phyloP scores from a whole-genome alignment of 192 early-diverging fungal species.

The Coemansia nantahalensis region DNA sequence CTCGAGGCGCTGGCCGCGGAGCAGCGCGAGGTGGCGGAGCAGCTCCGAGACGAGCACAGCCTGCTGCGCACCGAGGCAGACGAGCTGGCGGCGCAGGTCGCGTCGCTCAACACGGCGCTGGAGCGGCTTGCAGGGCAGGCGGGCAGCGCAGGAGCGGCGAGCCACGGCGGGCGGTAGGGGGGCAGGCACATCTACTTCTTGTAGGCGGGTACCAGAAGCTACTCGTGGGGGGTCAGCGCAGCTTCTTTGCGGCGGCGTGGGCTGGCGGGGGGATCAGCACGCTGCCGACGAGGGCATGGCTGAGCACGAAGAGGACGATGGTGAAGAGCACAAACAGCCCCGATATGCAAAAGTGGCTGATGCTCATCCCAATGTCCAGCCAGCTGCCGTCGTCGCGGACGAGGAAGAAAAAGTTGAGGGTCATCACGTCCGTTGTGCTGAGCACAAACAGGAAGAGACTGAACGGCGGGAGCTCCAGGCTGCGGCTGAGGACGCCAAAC shows the following conservation, averaged over 20 bases:
- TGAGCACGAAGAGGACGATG: constrained; percentile 79
- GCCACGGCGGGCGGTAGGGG: no score
- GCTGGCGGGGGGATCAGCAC: constrained; percentile 39
- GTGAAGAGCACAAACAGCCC: constrained; percentile 91
- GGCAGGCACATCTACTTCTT: no score
- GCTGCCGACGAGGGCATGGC: constrained; percentile 58
- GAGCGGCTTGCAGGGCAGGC: no score
- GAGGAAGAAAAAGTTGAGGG: constrained; percentile 95
- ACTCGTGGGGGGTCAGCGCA: constrained; percentile 19
- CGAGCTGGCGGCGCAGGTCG: constrained; percentile 17
- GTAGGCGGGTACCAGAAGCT: no score
- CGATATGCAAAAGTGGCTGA: constrained; percentile 93
- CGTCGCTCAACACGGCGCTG: constrained; percentile 25
- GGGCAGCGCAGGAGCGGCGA: no score
- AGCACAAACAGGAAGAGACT: constrained; percentile 84
- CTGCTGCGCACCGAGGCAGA: constrained; percentile 26
- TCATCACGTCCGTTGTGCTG: constrained; percentile 88
- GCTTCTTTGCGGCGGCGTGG: constrained; percentile 6
- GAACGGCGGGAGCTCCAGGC: constrained; percentile 79
- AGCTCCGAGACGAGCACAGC: constrained; percentile 15
- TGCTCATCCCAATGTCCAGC: constrained; percentile 96
- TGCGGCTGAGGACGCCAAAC: constrained; percentile 73
- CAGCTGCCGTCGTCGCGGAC: constrained; percentile 90
- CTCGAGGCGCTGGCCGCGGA: constrained; percentile 48
- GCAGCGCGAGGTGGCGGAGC: constrained; percentile 46